Evolutionary conservation across 2,329 filamentous ascomycete genomes (phyloP), one percentile per base, ranked within the genome.

Genomic region (Nigrospora sphaerica): DNA sequence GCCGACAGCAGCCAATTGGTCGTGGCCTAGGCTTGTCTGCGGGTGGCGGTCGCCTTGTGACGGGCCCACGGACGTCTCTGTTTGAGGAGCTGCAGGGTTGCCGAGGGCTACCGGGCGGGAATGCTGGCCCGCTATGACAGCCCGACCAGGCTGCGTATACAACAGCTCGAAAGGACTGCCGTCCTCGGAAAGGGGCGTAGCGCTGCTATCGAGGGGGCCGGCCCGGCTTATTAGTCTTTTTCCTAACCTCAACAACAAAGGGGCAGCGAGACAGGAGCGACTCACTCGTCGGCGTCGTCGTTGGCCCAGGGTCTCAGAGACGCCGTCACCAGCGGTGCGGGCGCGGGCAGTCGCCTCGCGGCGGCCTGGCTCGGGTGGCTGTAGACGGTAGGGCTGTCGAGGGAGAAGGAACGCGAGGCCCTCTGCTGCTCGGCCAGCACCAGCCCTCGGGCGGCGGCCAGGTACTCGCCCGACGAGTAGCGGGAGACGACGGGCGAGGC

Each of bases 321-420:
- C 78, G 80, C 57, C 80, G 23, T 28, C 23, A 10, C 7, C 23
- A 28, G 23, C 23, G 23, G 23, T 9, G 23, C 23, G 23, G 23
- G 23, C 23, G 23, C 7, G 23, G 23, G 23, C 23, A 28, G 23
- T 28, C 23, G 23, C 23, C 23, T 28, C 23, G 23, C 23, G 23
- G 23, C 23, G 23, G 23, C 23, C 23, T 28, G 23, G 23, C 23
- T 28, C 23, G 23, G 23, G 23, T 28, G 23, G 23, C 23, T 76
- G 72, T 83, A 82, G 42, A 83, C 64, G 32, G 77, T 81, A 50
- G 78, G 79, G 59, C 78, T 82, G 61, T 83, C 78, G 46, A 80
- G 61, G 13, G 77, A 75, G 54, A 65, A 75, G 32, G 74, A 72
- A 50, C 78, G 70, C n/a, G 70, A 69, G 57, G 77, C 79, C 42